These are phyloP conservation scores for Coemansia sp. DNA, from an alignment of 192 early-diverging fungal species.

Conservation along the genomic window DNA sequence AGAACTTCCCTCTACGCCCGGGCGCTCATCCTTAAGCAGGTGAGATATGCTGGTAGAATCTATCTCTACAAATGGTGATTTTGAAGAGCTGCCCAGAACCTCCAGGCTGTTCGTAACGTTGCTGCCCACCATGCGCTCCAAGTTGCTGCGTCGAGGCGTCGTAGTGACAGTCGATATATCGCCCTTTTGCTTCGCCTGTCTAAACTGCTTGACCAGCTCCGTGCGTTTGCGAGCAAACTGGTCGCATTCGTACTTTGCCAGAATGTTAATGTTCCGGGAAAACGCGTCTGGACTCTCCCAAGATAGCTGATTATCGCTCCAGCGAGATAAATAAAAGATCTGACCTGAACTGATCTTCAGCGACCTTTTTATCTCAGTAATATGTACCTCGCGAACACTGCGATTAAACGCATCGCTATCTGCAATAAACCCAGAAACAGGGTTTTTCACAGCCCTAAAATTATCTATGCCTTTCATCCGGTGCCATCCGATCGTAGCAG, in stretches of 20 bases:
- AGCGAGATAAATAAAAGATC: not conserved
- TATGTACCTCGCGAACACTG: not conserved
- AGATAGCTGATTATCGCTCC: slow-evolving; percentile 2
- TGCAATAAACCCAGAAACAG: not conserved
- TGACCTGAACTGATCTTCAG: not conserved
- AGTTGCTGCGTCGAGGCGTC: not conserved
- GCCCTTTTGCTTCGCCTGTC: not conserved
- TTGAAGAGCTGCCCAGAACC: not conserved
- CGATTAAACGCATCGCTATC: not conserved
- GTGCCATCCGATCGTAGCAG: not conserved
- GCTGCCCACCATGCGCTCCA: slow-evolving; percentile 9
- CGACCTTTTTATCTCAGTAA: not conserved
- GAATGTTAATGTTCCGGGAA: not conserved
- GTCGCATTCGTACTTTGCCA: not conserved
- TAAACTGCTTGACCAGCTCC: not conserved
- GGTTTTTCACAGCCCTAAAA: not conserved
- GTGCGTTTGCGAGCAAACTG: not conserved
- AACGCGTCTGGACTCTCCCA: not conserved
- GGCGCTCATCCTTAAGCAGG: not conserved
- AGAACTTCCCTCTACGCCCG: not conserved
- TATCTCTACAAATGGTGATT: not conserved
- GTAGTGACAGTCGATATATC: not conserved
- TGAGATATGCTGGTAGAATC: not conserved
- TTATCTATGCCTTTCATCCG: not conserved
- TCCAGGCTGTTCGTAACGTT: not conserved